Conservation (phyloP, 2,329 filamentous ascomycete species). For the Spiromastix sp. region DNA sequence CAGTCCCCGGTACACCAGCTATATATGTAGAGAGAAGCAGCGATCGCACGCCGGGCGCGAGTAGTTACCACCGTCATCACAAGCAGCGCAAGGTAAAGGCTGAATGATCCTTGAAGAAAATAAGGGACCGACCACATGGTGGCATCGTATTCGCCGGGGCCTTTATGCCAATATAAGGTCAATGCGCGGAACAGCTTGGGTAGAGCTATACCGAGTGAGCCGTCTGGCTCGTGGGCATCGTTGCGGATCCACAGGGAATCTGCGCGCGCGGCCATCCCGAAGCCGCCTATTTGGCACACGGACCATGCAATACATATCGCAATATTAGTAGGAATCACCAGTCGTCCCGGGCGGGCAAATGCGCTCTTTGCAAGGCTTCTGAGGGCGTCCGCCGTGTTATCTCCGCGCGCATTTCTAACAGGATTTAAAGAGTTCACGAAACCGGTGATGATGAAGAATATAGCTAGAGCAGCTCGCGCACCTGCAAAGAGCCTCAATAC, state of each 20-base stretch:
- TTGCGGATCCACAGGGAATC: conserved; percentile 18
- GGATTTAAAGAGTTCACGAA: conserved; percentile 21
- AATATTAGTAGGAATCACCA: conserved; percentile 17
- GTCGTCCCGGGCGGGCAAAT: conserved; percentile 14
- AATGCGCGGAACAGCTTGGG: conserved; percentile 12
- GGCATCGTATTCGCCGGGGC: conserved; percentile 31
- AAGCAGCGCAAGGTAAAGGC: conserved; percentile 33
- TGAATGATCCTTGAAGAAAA: conserved; percentile 32
- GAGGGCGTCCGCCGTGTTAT: conserved; percentile 15
- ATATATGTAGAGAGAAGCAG: conserved; percentile 28
- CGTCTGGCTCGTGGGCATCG: conserved; percentile 9
- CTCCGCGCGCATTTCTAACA: conserved; percentile 15
- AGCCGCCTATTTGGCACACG: conserved; percentile 16
- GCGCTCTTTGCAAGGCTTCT: conserved; percentile 14
- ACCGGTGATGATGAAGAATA: conserved; percentile 22
- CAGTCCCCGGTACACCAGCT: conserved; percentile 22
- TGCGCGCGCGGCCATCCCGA: conserved; percentile 12
- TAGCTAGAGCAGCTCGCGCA: conserved; percentile 17
- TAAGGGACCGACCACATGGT: conserved; percentile 35
- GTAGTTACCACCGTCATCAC: conserved; percentile 29
- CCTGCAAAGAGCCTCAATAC: conserved; percentile 17
- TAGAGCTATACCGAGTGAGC: conserved; percentile 11
- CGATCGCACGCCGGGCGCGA: conserved; percentile 25
- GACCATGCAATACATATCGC: conserved; percentile 17
- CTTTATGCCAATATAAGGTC: conserved; percentile 25